Conservation (phyloP, 345 rosid genomes). For the Euphorbia tirucalli region DNA sequence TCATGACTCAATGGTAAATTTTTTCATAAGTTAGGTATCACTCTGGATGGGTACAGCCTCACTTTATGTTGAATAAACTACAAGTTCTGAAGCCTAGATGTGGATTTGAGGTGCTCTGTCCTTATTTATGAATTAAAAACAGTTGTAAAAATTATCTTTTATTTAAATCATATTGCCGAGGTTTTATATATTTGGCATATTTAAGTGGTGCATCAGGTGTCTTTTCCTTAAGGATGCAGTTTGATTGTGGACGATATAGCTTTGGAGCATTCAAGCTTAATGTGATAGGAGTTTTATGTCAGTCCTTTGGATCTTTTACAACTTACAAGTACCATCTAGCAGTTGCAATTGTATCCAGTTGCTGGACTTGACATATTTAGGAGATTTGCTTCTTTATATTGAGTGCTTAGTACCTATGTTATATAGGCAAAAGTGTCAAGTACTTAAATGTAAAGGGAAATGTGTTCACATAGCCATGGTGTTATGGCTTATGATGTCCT, state of each 20-base stretch:
- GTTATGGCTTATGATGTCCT: background rate
- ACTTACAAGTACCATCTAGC: background rate
- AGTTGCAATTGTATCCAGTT: background rate
- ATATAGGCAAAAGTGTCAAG: background rate
- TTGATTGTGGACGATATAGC: background rate
- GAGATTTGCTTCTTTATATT: background rate
- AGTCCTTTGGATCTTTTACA: too few relatives aligned
- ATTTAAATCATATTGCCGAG: too few relatives aligned
- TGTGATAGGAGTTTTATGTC: background rate
- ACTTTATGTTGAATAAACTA: background rate
- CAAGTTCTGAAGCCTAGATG: background rate
- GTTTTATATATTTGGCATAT: background rate
- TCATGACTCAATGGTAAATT: background rate
- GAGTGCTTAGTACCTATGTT: too few relatives aligned
- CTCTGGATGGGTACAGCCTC: background rate
- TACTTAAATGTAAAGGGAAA: background rate
- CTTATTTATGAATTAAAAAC: background rate
- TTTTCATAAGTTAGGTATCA: background rate
- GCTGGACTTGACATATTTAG: background rate
- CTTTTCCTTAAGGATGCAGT: background rate
- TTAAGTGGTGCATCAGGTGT: background rate
- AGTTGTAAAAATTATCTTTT: too few relatives aligned
- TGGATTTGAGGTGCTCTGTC: background rate
- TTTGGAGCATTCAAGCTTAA: background rate
- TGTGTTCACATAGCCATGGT: background rate